phyloP scores from a whole-genome alignment of 2,329 filamentous ascomycete species.

The Fragosphaeria purpurea region DNA sequence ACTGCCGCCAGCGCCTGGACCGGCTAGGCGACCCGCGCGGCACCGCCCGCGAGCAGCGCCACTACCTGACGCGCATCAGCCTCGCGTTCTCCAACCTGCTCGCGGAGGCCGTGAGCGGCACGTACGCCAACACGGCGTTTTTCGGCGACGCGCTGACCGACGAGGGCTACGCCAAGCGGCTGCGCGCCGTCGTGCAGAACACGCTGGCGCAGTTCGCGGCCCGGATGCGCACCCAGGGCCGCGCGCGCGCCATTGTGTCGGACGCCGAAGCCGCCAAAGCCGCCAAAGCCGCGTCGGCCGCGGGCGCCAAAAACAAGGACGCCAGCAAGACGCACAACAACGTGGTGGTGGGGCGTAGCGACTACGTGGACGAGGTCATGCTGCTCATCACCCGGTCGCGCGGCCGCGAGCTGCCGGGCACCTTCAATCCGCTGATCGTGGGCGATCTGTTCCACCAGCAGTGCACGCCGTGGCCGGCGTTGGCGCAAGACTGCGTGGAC shows the following conservation, averaged over 20 bases:
- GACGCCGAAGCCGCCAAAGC: background rate
- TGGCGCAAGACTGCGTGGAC: slow-evolving; percentile 12
- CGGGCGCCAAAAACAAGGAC: too few species aligned
- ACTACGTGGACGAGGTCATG: slow-evolving; percentile 17
- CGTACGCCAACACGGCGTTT: slow-evolving; percentile 17
- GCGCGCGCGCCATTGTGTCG: slow-evolving; percentile 25
- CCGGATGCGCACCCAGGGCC: slow-evolving; percentile 31
- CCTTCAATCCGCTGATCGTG: slow-evolving; percentile 25
- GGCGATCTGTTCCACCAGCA: slow-evolving; percentile 24
- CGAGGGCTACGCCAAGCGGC: slow-evolving; percentile 30
- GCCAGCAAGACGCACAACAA: too few species aligned
- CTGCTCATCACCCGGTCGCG: slow-evolving; percentile 17
- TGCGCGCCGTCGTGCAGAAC: slow-evolving; percentile 46
- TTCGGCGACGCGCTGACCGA: slow-evolving; percentile 7
- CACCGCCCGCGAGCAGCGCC: slow-evolving; percentile 14
- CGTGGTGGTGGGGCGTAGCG: slow-evolving; percentile 8
- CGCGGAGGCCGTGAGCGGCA: slow-evolving; percentile 19
- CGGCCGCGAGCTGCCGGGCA: slow-evolving; percentile 26
- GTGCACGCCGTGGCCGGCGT: slow-evolving; percentile 20
- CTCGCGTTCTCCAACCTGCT: slow-evolving; percentile 15
- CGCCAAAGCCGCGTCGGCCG: too few species aligned
- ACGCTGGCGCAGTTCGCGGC: slow-evolving; percentile 36
- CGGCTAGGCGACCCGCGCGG: slow-evolving; percentile 23
- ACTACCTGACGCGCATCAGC: slow-evolving; percentile 21
- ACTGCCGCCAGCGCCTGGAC: slow-evolving; percentile 18